Percentiles rank a stretch among this genome's conserved stretches.
These are phyloP conservation scores for Chiua sp. DNA, from an alignment of 1,284 basidiomycete species.

Conservation along the genomic window DNA sequence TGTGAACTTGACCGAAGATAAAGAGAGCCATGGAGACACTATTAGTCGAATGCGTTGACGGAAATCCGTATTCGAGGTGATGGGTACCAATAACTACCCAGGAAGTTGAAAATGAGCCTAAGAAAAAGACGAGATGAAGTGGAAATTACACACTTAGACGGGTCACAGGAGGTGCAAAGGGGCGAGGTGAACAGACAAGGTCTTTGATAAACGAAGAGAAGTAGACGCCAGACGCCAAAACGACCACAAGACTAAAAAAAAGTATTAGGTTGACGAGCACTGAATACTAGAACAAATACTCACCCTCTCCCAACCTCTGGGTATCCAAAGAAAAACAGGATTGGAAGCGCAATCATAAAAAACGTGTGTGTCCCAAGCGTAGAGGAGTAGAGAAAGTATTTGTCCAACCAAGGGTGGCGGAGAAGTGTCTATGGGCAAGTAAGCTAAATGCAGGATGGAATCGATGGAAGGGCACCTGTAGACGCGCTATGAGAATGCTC, in stretches of 20 bases:
- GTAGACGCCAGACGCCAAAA: slow-evolving; percentile 86
- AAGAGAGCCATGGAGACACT: slow-evolving; percentile 88
- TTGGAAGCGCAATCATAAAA: slow-evolving; percentile 90
- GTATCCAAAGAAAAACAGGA: slow-evolving; percentile 89
- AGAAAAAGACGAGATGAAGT: not conserved
- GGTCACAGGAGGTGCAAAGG: slow-evolving; percentile 89
- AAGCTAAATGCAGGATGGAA: not conserved
- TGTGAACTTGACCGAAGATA: slow-evolving; percentile 63
- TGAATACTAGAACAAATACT: slow-evolving; percentile 29
- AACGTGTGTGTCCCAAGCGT: slow-evolving; percentile 93
- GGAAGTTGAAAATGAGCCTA: not conserved
- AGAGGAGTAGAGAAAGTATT: slow-evolving; percentile 91
- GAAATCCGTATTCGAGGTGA: slow-evolving; percentile 93
- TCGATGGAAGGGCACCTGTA: slow-evolving; percentile 60
- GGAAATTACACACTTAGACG: slow-evolving; percentile 70
- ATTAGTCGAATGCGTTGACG: slow-evolving; percentile 96
- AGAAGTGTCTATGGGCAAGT: slow-evolving; percentile 50
- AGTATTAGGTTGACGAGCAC: not conserved
- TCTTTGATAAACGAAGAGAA: slow-evolving; percentile 88
- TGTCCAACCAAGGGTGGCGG: slow-evolving; percentile 77
- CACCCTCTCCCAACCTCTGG: slow-evolving; percentile 76
- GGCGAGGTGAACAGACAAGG: slow-evolving; percentile 89
- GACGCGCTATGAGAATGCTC: slow-evolving; percentile 65
- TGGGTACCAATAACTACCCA: slow-evolving; percentile 79
- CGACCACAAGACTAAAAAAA: slow-evolving; percentile 65